A percentile compares a stretch with the other conserved stretches of the same genome.
Evolutionary conservation across 495 filamentous ascomycete species (phyloP).

Genomic region (Aspergillus wentii): DNA sequence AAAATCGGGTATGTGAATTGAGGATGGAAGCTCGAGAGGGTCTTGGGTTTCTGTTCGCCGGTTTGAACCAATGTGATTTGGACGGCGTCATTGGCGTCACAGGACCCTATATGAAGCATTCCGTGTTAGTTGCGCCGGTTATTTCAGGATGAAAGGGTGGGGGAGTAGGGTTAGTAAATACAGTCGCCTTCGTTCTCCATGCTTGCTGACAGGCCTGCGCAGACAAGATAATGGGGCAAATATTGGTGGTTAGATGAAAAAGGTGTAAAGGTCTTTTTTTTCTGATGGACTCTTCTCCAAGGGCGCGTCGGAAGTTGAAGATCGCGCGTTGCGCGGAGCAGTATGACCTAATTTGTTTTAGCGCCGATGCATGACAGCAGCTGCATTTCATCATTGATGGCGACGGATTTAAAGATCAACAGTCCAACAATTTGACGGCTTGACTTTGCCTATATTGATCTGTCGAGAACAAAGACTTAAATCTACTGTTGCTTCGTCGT

Average conservation of each 20-base stretch:
- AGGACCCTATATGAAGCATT: constrained; percentile 54
- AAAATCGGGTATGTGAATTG: constrained; percentile 89
- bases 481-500: no score
- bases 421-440: no score
- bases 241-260: not conserved
- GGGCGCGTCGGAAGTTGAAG: not conserved
- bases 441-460: no score
- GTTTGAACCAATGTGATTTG: constrained; percentile 65
- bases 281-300: not conserved
- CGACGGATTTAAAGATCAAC: no score
- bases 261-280: not conserved
- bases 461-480: no score
- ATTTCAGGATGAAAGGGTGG: not conserved
- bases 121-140: constrained; percentile 6
- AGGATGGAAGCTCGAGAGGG: constrained; percentile 68
- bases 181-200: constrained; percentile 50
- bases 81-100: constrained; percentile 69
- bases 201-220: not conserved
- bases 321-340: not conserved
- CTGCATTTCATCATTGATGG: no score
- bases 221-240: not conserved
- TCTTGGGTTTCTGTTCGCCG: constrained; percentile 47
- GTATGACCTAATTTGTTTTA: not conserved
- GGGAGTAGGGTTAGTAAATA: constrained; percentile 17
- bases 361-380: no score